Evolutionary conservation across 2,329 filamentous ascomycete species (phyloP).

Genomic region (Diaporthe longicolla): DNA sequence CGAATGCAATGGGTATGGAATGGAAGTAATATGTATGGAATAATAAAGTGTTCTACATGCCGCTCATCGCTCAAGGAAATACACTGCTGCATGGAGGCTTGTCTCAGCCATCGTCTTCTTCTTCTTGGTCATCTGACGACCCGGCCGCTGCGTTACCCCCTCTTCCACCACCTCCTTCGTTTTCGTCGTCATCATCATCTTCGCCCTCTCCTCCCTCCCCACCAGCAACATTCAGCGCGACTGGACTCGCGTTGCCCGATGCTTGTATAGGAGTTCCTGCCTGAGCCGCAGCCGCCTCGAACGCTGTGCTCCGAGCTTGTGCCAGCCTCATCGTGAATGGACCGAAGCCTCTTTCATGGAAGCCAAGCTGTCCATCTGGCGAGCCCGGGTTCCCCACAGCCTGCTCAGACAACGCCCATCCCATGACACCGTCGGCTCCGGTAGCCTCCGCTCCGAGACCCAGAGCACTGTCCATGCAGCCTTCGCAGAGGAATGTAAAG

Average conservation of each 20-base stretch:
- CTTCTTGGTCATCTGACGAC: neutral
- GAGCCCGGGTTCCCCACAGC: neutral
- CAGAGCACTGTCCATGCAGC: neutral
- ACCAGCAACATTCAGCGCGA: slow-evolving; percentile 20
- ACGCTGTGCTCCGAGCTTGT: neutral
- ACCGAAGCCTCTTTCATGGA: slow-evolving; percentile 18
- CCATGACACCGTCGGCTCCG: slow-evolving; percentile 1
- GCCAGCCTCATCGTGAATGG: slow-evolving; percentile 14
- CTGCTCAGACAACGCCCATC: slow-evolving; percentile 20
- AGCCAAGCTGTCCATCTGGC: slow-evolving; percentile 7
- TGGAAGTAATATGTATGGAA: too few relatives aligned
- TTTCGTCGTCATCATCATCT: neutral
- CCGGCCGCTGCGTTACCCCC: neutral
- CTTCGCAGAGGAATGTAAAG: slow-evolving; percentile 8
- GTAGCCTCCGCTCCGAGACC: neutral
- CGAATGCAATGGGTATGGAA: too few relatives aligned
- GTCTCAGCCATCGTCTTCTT: neutral
- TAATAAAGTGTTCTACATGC: neutral
- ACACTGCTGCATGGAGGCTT: too few relatives aligned
- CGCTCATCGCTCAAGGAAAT: neutral
- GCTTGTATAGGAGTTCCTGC: slow-evolving; percentile 9
- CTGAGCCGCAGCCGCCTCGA: slow-evolving; percentile 8
- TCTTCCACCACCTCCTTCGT: neutral
- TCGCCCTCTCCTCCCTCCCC: neutral
- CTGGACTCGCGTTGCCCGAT: neutral